Percentiles rank a stretch among this genome's conserved stretches.
These are phyloP conservation scores for Cladosporium sp. DNA, from an alignment of 2,329 filamentous ascomycete genomes.

Conservation along the genomic window DNA sequence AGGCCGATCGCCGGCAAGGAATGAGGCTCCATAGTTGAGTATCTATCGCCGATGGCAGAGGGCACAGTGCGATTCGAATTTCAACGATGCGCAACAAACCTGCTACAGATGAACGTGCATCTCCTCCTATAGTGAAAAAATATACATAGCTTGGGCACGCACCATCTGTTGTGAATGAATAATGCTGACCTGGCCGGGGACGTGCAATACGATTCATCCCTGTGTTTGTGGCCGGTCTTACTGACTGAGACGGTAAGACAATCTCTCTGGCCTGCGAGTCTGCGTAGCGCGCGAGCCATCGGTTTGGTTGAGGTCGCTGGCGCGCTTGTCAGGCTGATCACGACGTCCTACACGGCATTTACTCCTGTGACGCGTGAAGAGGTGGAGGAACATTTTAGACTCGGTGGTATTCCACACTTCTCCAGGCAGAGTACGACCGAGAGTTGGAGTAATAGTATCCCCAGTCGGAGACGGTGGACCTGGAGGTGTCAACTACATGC, in stretches of 20 bases:
- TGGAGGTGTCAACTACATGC: background rate
- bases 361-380: constrained; percentile 1
- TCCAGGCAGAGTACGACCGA: constrained; percentile 4
- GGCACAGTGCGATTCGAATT: background rate
- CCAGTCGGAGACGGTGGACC: constrained; percentile 5
- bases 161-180: background rate
- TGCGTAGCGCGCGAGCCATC: constrained; percentile 9
- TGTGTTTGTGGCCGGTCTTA: background rate
- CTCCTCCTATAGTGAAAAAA: background rate
- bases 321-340: background rate
- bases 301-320: constrained; percentile 10
- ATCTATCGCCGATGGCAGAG: constrained; percentile 1
- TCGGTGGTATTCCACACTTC: constrained; percentile 12
- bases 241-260: constrained; percentile 1
- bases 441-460: constrained; percentile 7
- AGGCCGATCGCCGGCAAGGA: background rate
- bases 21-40: constrained; percentile 4
- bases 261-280: background rate
- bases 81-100: background rate
- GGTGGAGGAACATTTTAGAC: constrained; percentile 12
- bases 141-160: background rate
- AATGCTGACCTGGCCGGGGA: background rate
- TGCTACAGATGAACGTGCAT: background rate
- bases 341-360: background rate
- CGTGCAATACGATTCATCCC: background rate